A percentile compares a stretch with the other conserved stretches of the same genome.
phyloP scores from a whole-genome alignment of 2,329 filamentous ascomycete species.

The Emmonsiellopsis sp. region DNA sequence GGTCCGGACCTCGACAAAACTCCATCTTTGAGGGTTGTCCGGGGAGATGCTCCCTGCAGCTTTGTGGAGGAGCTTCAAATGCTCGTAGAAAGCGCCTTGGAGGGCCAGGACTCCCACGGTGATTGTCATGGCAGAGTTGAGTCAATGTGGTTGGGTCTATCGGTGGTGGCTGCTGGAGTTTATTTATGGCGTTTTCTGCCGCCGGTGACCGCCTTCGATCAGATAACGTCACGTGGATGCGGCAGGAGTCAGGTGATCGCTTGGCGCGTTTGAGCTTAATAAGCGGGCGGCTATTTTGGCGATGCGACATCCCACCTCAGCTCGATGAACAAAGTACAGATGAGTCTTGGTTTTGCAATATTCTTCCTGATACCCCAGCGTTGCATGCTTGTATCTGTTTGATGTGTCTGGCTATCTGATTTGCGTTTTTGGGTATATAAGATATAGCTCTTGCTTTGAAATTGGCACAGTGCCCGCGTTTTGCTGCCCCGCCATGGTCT shows the following conservation, averaged over 20 bases:
- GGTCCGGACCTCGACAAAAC: slow-evolving; percentile 73
- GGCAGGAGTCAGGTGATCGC: not conserved
- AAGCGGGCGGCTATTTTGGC: no score
- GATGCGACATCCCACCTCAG: no score
- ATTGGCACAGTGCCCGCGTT: no score
- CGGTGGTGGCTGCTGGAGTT: not conserved
- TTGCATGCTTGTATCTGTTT: no score
- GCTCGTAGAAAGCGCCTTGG: slow-evolving; percentile 88
- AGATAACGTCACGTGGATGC: not conserved
- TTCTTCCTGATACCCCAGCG: no score
- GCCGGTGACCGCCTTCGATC: not conserved
- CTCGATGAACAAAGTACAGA: no score
- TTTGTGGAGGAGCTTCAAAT: slow-evolving; percentile 63
- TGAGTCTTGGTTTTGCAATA: no score
- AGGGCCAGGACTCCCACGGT: slow-evolving; percentile 59
- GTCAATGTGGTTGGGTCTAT: not conserved
- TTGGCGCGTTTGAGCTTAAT: not conserved
- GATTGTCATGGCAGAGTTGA: slow-evolving; percentile 3
- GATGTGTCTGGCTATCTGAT: no score
- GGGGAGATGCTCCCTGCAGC: slow-evolving; percentile 48
- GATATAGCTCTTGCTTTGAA: no score
- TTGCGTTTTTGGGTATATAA: no score
- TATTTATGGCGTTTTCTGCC: not conserved
- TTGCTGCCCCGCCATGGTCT: no score
- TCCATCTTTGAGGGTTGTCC: slow-evolving; percentile 34